Base-by-base conservation (phyloP, 129 eudicot species). In the Lactuca saligna region DNA sequence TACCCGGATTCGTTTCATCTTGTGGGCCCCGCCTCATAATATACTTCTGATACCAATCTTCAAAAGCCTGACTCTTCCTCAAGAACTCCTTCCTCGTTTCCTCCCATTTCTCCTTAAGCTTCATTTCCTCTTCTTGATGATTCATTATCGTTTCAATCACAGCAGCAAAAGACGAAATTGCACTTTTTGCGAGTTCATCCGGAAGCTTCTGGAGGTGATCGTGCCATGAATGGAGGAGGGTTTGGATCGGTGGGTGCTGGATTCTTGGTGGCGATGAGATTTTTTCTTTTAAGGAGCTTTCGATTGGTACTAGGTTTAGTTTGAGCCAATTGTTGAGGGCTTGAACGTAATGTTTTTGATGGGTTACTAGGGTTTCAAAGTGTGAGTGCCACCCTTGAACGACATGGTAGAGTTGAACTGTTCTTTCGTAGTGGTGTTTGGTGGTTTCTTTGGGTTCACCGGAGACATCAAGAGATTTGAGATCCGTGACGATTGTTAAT, bases 111-210 rank as follows among this genome's bases (percentile, higher is more conserved):
- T 92, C 96, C 79, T 84, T 92, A 39, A 84, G 66, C 83, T 84
- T 92, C 98, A 88, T 92, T 66, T 92, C 98, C 66, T 92, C 95
- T 25, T 92, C 96, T 54, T 88, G 98, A 54, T 92, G 95, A 41
- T 78, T 34, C 46, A 86, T 72, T 25, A 92, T 92, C 66, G 98
- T 84, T 72, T 82, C 81, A 17, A 92, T 86, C 35, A 92, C 95
- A 1, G 96, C 96, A 4, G 86, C 83, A 69, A 88, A 92, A 8
- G 98, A 92, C 0, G 84, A 41, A 49, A 92, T 84, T 0, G 98
- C 96, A 29, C 89, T 84, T 76, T 77, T 92, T 2, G 95, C 90
- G 59, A 86, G 84, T 69, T 92, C 98, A 39, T 92, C 96, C 0
- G 98, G 96, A 68, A 92, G 96, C 89, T 88, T 92, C 79, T 88